Conservation (phyloP, 345 rosid species). For the Eutrema heterophyllum region DNA sequence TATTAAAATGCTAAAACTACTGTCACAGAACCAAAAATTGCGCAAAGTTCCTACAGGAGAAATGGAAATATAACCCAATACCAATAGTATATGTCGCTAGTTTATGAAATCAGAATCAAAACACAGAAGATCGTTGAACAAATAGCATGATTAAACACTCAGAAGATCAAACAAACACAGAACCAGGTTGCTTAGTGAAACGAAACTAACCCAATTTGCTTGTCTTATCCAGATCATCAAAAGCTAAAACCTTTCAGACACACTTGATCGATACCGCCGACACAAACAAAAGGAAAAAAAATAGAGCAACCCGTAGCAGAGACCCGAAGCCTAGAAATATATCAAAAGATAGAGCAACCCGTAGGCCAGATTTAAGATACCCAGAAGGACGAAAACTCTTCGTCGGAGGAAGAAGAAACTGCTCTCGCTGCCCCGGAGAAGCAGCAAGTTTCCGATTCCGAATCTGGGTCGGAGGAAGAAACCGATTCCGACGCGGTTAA, state of each 20-base stretch:
- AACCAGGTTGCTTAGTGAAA: background rate
- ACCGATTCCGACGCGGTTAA: conserved; percentile 24
- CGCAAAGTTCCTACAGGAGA: too few species aligned
- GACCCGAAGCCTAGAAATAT: too few species aligned
- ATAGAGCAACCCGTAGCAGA: too few species aligned
- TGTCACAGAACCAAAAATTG: too few species aligned
- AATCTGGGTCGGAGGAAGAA: conserved; percentile 25
- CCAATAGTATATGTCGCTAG: background rate
- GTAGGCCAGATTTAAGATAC: too few species aligned
- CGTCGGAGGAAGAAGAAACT: too few species aligned
- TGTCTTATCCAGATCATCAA: conserved; percentile 4
- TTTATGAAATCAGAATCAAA: background rate
- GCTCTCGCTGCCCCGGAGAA: background rate
- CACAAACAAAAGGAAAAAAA: background rate
- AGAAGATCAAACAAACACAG: background rate
- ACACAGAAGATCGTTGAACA: background rate
- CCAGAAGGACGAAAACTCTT: too few species aligned
- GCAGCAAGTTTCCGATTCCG: conserved; percentile 17
- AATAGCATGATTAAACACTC: background rate
- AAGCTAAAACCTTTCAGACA: conserved; percentile 14
- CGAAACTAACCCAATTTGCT: conserved; percentile 13
- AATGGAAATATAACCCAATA: background rate
- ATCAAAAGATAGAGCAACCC: too few species aligned
- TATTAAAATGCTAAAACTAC: too few species aligned
- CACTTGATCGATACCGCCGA: background rate